Base-by-base conservation (phyloP, 2,329 filamentous ascomycete species). In the Colletotrichum tanaceti region DNA sequence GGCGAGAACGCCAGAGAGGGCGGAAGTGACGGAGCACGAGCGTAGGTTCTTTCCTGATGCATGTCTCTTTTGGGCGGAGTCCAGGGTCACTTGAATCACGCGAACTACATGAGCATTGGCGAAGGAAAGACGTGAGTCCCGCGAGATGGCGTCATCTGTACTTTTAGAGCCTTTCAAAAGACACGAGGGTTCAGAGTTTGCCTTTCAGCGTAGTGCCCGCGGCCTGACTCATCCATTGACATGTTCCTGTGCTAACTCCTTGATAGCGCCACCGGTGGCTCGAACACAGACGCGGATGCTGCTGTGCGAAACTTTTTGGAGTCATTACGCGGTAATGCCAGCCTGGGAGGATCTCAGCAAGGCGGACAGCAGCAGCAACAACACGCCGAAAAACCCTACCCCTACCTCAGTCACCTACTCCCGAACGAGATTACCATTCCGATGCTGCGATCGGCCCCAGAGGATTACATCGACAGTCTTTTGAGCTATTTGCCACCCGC, bases 21-120 rank as follows among this genome's bases (percentile, higher is more conserved):
- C 70, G 96, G 97, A 78, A 93, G 93, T 74, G 96, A 98, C 82
- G 96, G 97, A 77, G 97, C 93, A 83, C 90, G 96, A 98, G 96
- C 95, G 96, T 99, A 98, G 95, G 97, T 99, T 49, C 14, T 47
- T 54, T 68, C 54, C 67, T 58, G 20, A 63, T 68, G 67, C 67
- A 70, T 63, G 46, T 54, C 41, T 62, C 39, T 66, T 10, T 38
- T 50, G 39, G 62, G 49, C 50, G 66, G 57, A 65, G 57, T 57
- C 50, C 38, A 41, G 66, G 63, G 50, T 66, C 63, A 39, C 20
- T 50, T 46, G 57, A 53, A 49, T 68, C 62, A 50, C 55, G 41
- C 43, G 28, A 52, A 57, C 55, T 66, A 35, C 50, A 50, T 66
- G 58, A 49, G 57, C 44, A 69, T 52, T 41, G 49, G 32, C 55